These are phyloP conservation scores for Pyrrhoderma lamaoense DNA, from an alignment of 1,284 basidiomycete genomes.

Conservation along the genomic window DNA sequence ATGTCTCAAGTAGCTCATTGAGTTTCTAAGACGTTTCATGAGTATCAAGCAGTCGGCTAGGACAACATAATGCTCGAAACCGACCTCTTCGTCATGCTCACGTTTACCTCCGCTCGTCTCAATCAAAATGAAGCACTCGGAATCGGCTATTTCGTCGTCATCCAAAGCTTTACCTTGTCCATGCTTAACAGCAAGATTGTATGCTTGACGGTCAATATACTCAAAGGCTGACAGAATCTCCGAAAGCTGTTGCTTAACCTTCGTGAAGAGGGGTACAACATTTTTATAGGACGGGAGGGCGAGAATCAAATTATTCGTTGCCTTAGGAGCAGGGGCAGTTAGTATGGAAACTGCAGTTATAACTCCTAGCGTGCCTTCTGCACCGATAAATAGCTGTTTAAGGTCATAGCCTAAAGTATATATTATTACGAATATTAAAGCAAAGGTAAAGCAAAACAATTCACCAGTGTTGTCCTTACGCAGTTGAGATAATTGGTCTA, in stretches of 20 bases:
- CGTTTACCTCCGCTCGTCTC: slow-evolving; percentile 94
- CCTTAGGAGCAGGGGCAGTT: slow-evolving; percentile 84
- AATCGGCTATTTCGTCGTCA: slow-evolving; percentile 63
- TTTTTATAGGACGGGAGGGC: slow-evolving; percentile 71
- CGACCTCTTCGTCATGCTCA: slow-evolving; percentile 92
- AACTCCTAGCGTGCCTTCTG: slow-evolving; percentile 93
- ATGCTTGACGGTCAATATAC: slow-evolving; percentile 87
- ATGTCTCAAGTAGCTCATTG: slow-evolving; percentile 67
- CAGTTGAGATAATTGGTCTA: slow-evolving; percentile 76
- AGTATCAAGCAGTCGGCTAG: not conserved
- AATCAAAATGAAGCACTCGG: slow-evolving; percentile 85
- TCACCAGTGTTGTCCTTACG: slow-evolving; percentile 97
- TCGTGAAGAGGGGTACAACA: slow-evolving; percentile 63
- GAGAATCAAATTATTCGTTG: slow-evolving; percentile 73
- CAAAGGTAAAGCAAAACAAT: slow-evolving; percentile 21
- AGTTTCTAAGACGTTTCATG: slow-evolving; percentile 64
- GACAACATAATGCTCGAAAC: slow-evolving; percentile 6
- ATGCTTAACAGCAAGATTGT: slow-evolving; percentile 78
- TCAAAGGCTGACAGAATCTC: slow-evolving; percentile 99
- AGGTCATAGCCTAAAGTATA: slow-evolving; percentile 80
- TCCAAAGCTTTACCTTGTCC: slow-evolving; percentile 61
- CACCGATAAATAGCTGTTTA: slow-evolving; percentile 98
- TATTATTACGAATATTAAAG: not conserved
- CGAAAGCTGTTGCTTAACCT: slow-evolving; percentile 70
- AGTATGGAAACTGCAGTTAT: slow-evolving; percentile 95